Conservation (phyloP, 306 rosid genomes). For the Ormosia emarginata region DNA sequence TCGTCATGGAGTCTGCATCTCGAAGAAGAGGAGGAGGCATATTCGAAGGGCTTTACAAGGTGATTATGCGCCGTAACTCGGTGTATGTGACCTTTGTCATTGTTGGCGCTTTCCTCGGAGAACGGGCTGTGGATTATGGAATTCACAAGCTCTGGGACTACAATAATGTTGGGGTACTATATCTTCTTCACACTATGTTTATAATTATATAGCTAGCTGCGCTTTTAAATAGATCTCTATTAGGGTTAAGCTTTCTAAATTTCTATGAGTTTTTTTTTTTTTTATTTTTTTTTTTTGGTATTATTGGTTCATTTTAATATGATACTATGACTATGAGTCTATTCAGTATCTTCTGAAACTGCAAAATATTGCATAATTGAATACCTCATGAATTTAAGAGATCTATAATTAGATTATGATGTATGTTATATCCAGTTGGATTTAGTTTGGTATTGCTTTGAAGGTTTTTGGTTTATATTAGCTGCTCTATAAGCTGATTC, state of each 20-base stretch:
- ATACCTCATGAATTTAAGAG: neutral
- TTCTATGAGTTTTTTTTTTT: neutral
- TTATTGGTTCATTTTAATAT: neutral
- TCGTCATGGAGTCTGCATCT: conserved; percentile 55
- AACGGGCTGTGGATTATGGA: conserved; percentile 98
- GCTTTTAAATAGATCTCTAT: neutral
- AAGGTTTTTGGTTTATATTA: neutral
- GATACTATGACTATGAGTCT: neutral
- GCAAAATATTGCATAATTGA: neutral
- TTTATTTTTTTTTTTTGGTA: too few species aligned
- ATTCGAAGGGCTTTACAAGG: conserved; percentile 74
- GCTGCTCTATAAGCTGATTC: neutral
- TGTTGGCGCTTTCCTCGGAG: conserved; percentile 93
- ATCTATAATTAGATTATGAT: neutral
- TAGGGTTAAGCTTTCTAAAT: neutral
- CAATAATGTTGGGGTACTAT: conserved; percentile 88
- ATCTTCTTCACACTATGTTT: neutral
- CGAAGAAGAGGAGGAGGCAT: conserved; percentile 69
- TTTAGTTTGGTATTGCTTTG: neutral
- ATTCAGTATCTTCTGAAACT: neutral
- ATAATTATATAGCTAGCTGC: neutral
- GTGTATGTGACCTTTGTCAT: conserved; percentile 74
- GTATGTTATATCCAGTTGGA: neutral
- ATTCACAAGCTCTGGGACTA: conserved; percentile 87
- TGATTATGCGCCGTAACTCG: conserved; percentile 92